These are phyloP conservation scores for Lumnitzera racemosa DNA, from an alignment of 345 rosid species.

Conservation along the genomic window DNA sequence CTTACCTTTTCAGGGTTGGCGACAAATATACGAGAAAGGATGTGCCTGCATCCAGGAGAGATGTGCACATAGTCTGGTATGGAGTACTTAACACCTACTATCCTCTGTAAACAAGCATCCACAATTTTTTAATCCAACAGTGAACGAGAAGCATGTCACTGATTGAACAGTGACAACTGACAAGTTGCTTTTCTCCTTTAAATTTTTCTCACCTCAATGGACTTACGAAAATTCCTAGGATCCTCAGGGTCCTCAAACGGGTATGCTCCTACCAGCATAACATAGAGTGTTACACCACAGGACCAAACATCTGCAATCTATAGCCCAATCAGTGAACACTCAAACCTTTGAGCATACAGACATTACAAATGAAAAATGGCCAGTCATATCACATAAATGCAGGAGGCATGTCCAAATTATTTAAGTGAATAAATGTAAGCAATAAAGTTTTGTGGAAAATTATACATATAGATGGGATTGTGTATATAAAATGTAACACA, in stretches of 20 bases:
- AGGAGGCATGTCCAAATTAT: not conserved
- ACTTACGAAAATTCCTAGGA: slow-evolving; percentile 63
- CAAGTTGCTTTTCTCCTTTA: no score
- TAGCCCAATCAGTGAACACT: not conserved
- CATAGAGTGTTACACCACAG: slow-evolving; percentile 68
- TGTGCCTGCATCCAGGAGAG: slow-evolving; percentile 50
- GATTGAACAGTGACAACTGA: no score
- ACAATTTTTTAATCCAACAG: no score
- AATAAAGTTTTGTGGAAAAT: no score
- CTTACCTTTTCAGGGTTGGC: slow-evolving; percentile 58
- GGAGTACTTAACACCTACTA: slow-evolving; percentile 50
- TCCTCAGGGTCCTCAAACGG: slow-evolving; percentile 78
- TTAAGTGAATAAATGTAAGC: no score
- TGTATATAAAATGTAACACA: no score
- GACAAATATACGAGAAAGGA: slow-evolving; percentile 56
- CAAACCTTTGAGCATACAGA: no score
- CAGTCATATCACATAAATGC: not conserved
- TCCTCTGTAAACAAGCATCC: slow-evolving; percentile 33
- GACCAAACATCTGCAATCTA: slow-evolving; percentile 82
- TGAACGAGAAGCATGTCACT: no score
- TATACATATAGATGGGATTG: no score
- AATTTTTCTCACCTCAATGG: slow-evolving; percentile 41
- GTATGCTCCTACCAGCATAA: slow-evolving; percentile 77
- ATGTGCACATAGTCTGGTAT: slow-evolving; percentile 64
- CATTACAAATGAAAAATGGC: no score